Evolutionary conservation across 306 rosid genomes (phyloP), one percentile per base, ranked within the genome.

Genomic region (Prunus kanzakura): DNA sequence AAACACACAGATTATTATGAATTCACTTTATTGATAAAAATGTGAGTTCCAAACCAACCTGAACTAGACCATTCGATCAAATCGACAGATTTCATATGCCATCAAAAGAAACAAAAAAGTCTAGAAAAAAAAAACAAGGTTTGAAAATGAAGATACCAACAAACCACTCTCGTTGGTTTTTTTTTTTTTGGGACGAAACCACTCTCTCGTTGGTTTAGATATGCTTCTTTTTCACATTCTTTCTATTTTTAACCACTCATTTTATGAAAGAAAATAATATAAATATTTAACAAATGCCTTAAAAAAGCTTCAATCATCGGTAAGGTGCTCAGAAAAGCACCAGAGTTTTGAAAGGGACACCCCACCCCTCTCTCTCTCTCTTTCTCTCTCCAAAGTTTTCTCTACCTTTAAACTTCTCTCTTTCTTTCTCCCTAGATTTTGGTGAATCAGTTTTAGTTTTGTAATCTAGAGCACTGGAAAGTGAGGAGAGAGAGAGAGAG

Each of bases 381-480:
- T 20, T 55, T 62, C 56, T 71, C 30, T 41, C 1, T 10, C 3
- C 32, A 41, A 43, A 58, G 56, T 12, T 73, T 11, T 35, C 69
- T 38, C 27, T 13, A 14, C 50, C 66, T 66, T 50, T 50, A 15
- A 66, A 35, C 20, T 72, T 71, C 77, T 76, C 73, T 60, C 74
- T 20, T 55, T 62, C 64, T 71, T 47, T 38, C 52, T 45, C 57
- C 25, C 52, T 81, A 55, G 78, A 62, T 71, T 25, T 76, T 55
- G 71, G 49, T 50, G 72, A 58, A 50, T 46, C 66, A 25, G 70
- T 61, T 11, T 27, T 12, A 61, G 20, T 50, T 35, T 77, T 55
- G 29, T 20, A 35, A 61, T 71, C 67, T 67, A 29, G 81, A 83
- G 79, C 72, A 61, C 64, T 57, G 68, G 8, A 50, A 58, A 47